Base-by-base conservation (phyloP, 805 yeast species). In the Saccharomyces eubayanus region DNA sequence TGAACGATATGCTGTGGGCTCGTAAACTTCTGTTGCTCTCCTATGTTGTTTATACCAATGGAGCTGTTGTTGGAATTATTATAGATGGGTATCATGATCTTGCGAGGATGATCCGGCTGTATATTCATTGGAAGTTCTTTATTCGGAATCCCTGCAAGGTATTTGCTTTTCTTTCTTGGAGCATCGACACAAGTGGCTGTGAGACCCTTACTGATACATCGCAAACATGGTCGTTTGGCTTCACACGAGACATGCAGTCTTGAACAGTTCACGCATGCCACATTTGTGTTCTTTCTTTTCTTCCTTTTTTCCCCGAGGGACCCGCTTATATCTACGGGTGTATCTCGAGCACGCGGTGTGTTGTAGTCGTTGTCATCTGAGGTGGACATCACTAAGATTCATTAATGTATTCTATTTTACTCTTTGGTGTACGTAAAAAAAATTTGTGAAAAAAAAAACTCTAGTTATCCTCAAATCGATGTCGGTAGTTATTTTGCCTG, bases 161-260 rank as follows among this genome's bases (percentile, higher is more conserved):
- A 91, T 68, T 92, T 92, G 71, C 87, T 87, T 57, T 81, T 77
- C 70, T 89, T 90, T 48, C 98, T 74, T 2, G 94, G 94, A 5
- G 97, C 97, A 72, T 94, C 97, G 31, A 80, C 81, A 71, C 98
- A 92, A 0, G 87, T 75, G 14, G 73, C 78, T 1, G 77, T 78
- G 14, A 89, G 70, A 0, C 91, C 92, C 62, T 89, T 76, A 29
- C 75, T 75, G 2, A 85, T 67, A 68, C 99, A 92, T 50, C 96
- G 70, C 52, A 78, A 77, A 63, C 99, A 92, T 0, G 96, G 96
- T 41, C 96, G 80, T 65, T 69, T 67, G 28, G 83, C 80, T 61
- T 91, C 97, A 69, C 99, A 92, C 0, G 97, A 88, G 76, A 91
- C 81, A 68, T 92, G 99, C 1, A 96, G 87, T 62, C 83, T 81